phyloP scores from a whole-genome alignment of 306 rosid species.

The Dalbergia oliveri region DNA sequence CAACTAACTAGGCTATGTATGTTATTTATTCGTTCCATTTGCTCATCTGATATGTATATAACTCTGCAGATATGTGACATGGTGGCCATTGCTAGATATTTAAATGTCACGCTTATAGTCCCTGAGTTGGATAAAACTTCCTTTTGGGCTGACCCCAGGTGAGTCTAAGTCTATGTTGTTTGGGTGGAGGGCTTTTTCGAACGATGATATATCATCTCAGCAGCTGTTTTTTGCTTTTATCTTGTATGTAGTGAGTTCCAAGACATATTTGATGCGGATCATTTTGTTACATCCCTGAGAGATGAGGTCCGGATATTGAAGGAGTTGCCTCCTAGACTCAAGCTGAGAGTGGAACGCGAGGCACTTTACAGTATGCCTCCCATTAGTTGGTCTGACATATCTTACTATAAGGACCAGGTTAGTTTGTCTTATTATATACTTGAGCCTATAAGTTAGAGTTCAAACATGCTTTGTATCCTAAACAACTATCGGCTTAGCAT shows the following conservation, averaged over 20 bases:
- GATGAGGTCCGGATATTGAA: constrained; percentile 96
- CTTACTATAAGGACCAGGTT: constrained; percentile 92
- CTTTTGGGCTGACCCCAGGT: constrained; percentile 99
- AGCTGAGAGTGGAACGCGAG: constrained; percentile 77
- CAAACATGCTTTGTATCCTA: constrained; percentile 19
- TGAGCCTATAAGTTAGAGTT: background rate
- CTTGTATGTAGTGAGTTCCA: constrained; percentile 80
- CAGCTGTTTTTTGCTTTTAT: constrained; percentile 27
- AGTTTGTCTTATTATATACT: constrained; percentile 32
- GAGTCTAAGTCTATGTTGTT: constrained; percentile 10
- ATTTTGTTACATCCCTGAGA: constrained; percentile 93
- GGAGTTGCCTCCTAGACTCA: constrained; percentile 93
- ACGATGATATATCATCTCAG: constrained; percentile 1
- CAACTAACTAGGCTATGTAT: background rate
- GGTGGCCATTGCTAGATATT: constrained; percentile 93
- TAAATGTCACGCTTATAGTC: constrained; percentile 93
- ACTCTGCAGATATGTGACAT: constrained; percentile 89
- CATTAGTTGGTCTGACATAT: constrained; percentile 94
- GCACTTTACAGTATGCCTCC: constrained; percentile 91
- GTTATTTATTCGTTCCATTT: constrained; percentile 1
- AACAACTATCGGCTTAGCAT: constrained; percentile 11
- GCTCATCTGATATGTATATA: background rate
- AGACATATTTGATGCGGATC: constrained; percentile 95
- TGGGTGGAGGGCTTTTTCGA: background rate
- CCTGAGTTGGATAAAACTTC: constrained; percentile 93